Base-by-base conservation (phyloP, 345 rosid species). In the Euphorbia lathyris region DNA sequence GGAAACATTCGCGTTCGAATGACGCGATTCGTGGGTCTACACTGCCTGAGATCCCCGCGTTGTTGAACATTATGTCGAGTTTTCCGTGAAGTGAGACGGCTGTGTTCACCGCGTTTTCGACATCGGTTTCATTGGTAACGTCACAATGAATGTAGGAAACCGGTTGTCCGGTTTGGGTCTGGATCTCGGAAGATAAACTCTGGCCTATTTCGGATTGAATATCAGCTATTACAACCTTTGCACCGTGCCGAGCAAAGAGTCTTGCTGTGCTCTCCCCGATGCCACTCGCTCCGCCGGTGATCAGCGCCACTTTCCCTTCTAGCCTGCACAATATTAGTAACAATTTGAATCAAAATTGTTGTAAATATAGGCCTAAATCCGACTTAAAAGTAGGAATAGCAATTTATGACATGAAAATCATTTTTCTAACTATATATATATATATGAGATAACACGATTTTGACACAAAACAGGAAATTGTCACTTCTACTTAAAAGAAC, bases 51-150 rank as follows among this genome's bases (percentile, higher is more conserved):
- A 65, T 23, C 3, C 65, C 69, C 20, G 69, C 69, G 9, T 72
- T 56, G 45, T 30, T 70, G 66, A 70, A 70, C 67, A 72, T 53
- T 23, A 64, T 29, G 45, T 65, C 69, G 1, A 72, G 75, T 38
- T 60, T 65, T 9, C 70, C 70, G 22, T 72, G 50, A 7, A 42
- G 19, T 14, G 58, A 56, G 13, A 63, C 38, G 4, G 74, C 40
- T 4, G 20, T 53, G 13, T 59, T 45, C 7, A 69, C 48, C 27
- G 29, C 57, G 7, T 40, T 68, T 36, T 53, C 36, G 4, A 56
- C 52, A 4, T 68, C 71, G 11, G 32, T 2, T 36, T 68, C 71
- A 20, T 38, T 56, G 9, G 63, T 1, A 26, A 68, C 71, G 4
- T 68, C 61, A 6, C 71, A 68, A 9, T 68, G 38, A 1, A 68